These are phyloP conservation scores for Panellus pusillus DNA, from an alignment of 768 basidiomycete genomes.

Conservation along the genomic window DNA sequence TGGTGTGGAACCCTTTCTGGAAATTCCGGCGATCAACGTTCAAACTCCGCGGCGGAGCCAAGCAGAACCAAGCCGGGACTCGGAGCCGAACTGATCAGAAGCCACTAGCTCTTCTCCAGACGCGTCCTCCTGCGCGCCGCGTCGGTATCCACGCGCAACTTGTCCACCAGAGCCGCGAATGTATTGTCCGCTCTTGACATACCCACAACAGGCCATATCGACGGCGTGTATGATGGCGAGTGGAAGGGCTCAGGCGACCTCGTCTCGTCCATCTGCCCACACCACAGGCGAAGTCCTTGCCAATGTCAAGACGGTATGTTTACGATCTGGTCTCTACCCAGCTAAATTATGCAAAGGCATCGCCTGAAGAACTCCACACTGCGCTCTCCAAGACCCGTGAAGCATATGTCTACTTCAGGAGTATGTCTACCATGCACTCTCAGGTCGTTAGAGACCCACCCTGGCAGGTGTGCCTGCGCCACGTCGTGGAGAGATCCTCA, in stretches of 20 bases:
- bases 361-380: slow-evolving; percentile 68
- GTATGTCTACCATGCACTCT: slow-evolving; percentile 30
- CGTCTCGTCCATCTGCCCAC: slow-evolving; percentile 72
- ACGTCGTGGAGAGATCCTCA: slow-evolving; percentile 80
- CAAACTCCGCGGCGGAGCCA: too few species aligned
- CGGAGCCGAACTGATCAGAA: not conserved
- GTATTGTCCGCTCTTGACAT: slow-evolving; percentile 69
- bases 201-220: slow-evolving; percentile 51
- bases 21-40: too few species aligned
- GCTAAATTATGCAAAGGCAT: slow-evolving; percentile 46
- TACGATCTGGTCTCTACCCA: not conserved
- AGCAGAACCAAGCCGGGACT: not conserved
- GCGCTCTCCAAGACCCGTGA: slow-evolving; percentile 70
- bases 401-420: slow-evolving; percentile 69
- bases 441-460: not conserved
- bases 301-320: slow-evolving; percentile 63
- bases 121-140: slow-evolving; percentile 22
- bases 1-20: too few species aligned
- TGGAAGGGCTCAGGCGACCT: slow-evolving; percentile 80
- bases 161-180: slow-evolving; percentile 71
- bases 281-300: slow-evolving; percentile 86
- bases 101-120: slow-evolving; percentile 29
- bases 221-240: slow-evolving; percentile 80
- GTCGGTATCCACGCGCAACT: slow-evolving; percentile 36
- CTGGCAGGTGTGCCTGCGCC: slow-evolving; percentile 71